Evolutionary conservation across 768 basidiomycete genomes (phyloP).

Genomic region (Collybiopsis luxurians): DNA sequence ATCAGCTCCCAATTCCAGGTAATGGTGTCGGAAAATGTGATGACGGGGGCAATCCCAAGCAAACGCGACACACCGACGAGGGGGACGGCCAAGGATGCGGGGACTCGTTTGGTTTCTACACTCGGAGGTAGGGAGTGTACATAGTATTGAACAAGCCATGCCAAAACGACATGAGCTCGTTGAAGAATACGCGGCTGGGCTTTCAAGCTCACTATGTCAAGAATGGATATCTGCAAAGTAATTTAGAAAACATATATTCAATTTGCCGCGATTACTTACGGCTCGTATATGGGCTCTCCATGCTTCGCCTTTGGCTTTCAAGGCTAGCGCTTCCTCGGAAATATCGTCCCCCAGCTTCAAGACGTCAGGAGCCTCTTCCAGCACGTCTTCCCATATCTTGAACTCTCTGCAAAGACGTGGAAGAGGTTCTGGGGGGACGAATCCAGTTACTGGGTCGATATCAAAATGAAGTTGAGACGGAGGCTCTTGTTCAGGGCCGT

Average conservation of each 20-base stretch:
- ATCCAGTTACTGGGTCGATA: constrained; percentile 67
- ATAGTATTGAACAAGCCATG: constrained; percentile 89
- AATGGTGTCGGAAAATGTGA: constrained; percentile 95
- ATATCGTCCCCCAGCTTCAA: constrained; percentile 59
- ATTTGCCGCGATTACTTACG: constrained; percentile 57
- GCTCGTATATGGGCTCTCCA: constrained; percentile 57
- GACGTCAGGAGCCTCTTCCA: constrained; percentile 47
- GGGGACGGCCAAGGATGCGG: constrained; percentile 74
- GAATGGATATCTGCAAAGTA: constrained; percentile 78
- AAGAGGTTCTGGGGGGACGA: constrained; percentile 72
- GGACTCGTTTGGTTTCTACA: constrained; percentile 53
- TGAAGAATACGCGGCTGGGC: constrained; percentile 62
- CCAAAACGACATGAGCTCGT: constrained; percentile 85
- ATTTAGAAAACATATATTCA: too few relatives aligned
- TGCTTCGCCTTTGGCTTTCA: constrained; percentile 51
- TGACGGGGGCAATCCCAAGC: constrained; percentile 86
- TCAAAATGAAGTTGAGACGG: constrained; percentile 49
- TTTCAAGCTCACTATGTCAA: constrained; percentile 53
- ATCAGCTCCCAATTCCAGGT: constrained; percentile 84
- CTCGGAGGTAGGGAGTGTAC: constrained; percentile 70
- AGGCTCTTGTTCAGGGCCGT: too few relatives aligned
- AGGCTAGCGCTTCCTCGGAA: constrained; percentile 41
- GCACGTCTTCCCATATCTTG: constrained; percentile 69
- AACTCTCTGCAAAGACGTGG: constrained; percentile 52
- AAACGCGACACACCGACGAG: constrained; percentile 70